phyloP scores from a whole-genome alignment of 2,329 filamentous ascomycete genomes.

The Ilyonectria destructans region DNA sequence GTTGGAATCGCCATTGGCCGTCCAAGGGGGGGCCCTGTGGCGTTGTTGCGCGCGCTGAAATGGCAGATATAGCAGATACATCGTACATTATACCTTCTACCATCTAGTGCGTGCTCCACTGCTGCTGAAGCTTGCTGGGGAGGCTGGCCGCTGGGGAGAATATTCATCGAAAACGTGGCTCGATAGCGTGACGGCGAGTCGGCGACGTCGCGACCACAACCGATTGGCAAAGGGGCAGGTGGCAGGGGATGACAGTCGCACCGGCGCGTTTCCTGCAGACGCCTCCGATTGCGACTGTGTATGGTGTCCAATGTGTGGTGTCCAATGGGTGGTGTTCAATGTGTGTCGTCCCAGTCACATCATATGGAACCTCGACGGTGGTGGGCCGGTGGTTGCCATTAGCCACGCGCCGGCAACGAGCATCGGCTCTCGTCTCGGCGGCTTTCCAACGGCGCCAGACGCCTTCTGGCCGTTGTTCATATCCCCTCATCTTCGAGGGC shows the following conservation, averaged over 20 bases:
- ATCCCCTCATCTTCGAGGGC: no score
- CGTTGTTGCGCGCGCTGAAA: neutral
- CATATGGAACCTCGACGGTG: conserved; percentile 11
- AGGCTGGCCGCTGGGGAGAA: neutral
- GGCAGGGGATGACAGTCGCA: neutral
- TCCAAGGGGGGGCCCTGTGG: neutral
- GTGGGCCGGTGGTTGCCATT: neutral
- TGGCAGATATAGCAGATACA: neutral
- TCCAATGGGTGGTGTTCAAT: neutral
- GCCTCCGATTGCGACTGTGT: neutral
- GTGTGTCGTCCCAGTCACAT: neutral
- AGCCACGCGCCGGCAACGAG: neutral
- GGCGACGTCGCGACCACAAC: neutral
- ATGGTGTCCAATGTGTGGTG: neutral
- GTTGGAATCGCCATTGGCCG: neutral
- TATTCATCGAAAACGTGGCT: conserved; percentile 1
- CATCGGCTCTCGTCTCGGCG: neutral
- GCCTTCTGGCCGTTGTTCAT: neutral
- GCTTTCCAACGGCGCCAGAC: neutral
- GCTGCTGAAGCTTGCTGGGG: neutral
- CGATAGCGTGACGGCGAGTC: neutral
- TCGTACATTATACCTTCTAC: neutral
- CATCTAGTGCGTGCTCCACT: no score
- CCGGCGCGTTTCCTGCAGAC: neutral
- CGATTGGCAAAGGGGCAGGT: neutral